Evolutionary conservation across 2,329 filamentous ascomycete genomes (phyloP), one percentile per base, ranked within the genome.

Genomic region (Ramularia endophylla): DNA sequence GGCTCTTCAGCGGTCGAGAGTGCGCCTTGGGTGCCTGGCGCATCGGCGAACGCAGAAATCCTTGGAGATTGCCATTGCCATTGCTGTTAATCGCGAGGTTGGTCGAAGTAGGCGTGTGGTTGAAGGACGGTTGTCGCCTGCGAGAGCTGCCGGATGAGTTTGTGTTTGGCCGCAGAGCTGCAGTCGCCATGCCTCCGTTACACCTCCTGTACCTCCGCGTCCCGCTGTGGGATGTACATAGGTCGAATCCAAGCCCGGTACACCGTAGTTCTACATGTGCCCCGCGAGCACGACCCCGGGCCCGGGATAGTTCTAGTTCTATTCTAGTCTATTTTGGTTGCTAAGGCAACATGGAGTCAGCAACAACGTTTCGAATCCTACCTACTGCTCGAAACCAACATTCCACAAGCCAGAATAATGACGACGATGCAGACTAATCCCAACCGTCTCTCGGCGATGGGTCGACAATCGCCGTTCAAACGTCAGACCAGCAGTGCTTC

Each of bases 31-130:
- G 17, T 9, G 39, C 37, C 19, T 34, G 38, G 34, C 44, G 46
- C 9, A 8, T 34, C 18, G 46, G 43, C 36, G 43, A 40, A 8
- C 12, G 48, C 9, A 36, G 27, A 45, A 58, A 59, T 27, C 53
- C 51, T 27, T 61, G 8, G 11, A 11, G 43, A 40, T 13, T 27
- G 38, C 25, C 27, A 32, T 27, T 35, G 32, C 22, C 25, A 38
- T 39, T 38, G 41, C 30, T 38, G 38, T 34, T 16, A 30, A 18
- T 29, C 33, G 41, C 25, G 17, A 40, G 51, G 34, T 44, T 49
- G 30, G 42, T 44, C 15, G 63, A 51, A 11, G 66, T 60, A 38
- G 67, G 66, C 36, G 64, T 67, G 40, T 66, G 67, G 51, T 66
- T 44, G 38, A 58, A 65, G 43, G 66, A 68, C 38, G 64, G 59